These are phyloP conservation scores for Pistacia atlantica DNA, from an alignment of 345 rosid genomes.

Conservation along the genomic window DNA sequence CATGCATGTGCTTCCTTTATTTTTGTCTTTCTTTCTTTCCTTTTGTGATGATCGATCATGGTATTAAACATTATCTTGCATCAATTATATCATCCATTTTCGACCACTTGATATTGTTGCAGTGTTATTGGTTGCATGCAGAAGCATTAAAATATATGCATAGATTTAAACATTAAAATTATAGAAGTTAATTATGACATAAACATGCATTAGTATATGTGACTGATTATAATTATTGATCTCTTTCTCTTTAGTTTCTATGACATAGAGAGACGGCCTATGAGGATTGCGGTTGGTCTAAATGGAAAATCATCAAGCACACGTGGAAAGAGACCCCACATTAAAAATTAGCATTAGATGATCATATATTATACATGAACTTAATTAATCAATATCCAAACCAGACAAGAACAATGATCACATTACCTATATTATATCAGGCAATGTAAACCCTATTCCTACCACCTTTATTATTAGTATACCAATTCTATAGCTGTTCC, in stretches of 20 bases:
- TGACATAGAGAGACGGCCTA: slow-evolving; percentile 11
- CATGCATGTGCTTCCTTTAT: slow-evolving; percentile 2
- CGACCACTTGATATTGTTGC: background rate
- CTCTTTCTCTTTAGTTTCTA: background rate
- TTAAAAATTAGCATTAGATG: background rate
- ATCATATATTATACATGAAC: background rate
- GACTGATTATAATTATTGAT: background rate
- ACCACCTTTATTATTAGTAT: slow-evolving; percentile 8
- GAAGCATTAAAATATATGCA: too few species aligned
- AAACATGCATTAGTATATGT: too few species aligned
- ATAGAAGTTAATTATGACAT: too few species aligned
- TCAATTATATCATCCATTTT: background rate
- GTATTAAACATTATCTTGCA: background rate
- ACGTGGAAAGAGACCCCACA: slow-evolving; percentile 31
- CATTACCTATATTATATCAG: slow-evolving; percentile 30
- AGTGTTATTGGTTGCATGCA: too few species aligned
- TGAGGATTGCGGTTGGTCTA: slow-evolving; percentile 31
- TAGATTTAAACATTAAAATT: too few species aligned
- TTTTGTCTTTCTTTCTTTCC: background rate
- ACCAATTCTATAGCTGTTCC: background rate
- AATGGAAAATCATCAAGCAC: slow-evolving; percentile 29
- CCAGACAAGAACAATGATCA: slow-evolving; percentile 21
- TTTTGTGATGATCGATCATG: background rate
- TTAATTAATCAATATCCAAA: slow-evolving; percentile 12
- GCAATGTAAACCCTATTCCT: slow-evolving; percentile 7